A percentile compares a stretch with the other conserved stretches of the same genome.
phyloP scores from a whole-genome alignment of 2,329 filamentous ascomycete genomes.

The Colletotrichum sp. region DNA sequence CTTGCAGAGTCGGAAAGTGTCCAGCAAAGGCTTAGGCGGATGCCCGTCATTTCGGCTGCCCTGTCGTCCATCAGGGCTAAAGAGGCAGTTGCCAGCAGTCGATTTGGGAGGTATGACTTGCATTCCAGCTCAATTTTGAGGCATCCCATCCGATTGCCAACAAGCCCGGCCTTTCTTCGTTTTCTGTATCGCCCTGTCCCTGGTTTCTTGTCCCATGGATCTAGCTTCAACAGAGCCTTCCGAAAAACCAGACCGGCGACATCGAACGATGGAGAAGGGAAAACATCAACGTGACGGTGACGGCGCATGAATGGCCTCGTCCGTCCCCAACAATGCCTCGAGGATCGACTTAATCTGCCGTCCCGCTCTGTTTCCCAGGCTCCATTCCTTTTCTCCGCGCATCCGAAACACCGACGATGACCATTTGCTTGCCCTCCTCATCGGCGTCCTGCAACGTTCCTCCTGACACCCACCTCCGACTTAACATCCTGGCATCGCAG shows the following conservation, averaged over 20 bases:
- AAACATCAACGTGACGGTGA: background rate
- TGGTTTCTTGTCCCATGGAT: background rate
- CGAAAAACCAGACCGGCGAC: background rate
- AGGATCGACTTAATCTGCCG: background rate
- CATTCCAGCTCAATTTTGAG: background rate
- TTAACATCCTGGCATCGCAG: background rate
- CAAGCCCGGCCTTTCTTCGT: background rate
- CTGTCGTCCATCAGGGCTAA: background rate
- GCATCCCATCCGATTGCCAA: background rate
- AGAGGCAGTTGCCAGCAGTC: background rate
- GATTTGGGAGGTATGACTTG: background rate
- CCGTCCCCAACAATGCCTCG: background rate
- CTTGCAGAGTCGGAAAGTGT: background rate
- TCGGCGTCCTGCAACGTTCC: conserved; percentile 1
- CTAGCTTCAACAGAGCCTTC: conserved; percentile 7
- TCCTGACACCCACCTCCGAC: background rate
- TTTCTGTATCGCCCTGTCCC: background rate
- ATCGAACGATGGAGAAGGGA: background rate
- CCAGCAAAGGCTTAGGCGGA: background rate
- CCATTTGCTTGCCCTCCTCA: background rate
- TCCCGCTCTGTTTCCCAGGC: background rate
- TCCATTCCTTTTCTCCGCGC: background rate
- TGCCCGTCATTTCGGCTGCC: background rate
- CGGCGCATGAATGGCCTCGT: background rate
- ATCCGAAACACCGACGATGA: background rate